Base-by-base conservation (phyloP, 2,329 filamentous ascomycete genomes). In the Atkinsonella hypoxylon region DNA sequence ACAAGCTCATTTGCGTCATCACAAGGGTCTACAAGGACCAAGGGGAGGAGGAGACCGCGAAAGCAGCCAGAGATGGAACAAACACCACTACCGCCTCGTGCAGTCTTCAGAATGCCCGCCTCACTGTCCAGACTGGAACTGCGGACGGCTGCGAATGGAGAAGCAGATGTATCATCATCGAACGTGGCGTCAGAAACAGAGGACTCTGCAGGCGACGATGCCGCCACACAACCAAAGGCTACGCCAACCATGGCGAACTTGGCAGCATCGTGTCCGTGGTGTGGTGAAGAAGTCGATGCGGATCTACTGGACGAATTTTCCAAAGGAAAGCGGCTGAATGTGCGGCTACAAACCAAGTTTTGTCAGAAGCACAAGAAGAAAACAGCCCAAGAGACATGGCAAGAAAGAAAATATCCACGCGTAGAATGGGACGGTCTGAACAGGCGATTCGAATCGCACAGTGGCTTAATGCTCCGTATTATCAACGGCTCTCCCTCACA, bases 361-460 rank as follows among this genome's bases (percentile, higher is more conserved):
- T 89, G 85, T 63, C 70, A 73, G 42, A 67, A 72, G 8, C 85
- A 89, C 68, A 79, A 77, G 58, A 74, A 70, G 52, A 67, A 70
- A 31, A 69, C 76, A 2, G 83, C 82, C 2, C 57, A 67, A 50
- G 65, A 70, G 8, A 63, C 63, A 3, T 79, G 76, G 68, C 59
- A 55, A 10, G 62, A 71, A 13, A 75, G 71, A 42, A 75, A 77
- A 0, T 93, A 91, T 62, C 89, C 89, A 0, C 63, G 67, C 0
- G 84, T 95, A 48, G 68, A 87, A 52, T 95, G 88, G 87, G 63
- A 67, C 1, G 60, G 56, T 0, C 71, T 94, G 22, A 73, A 80
- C 17, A 54, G 61, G 4, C 79, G 87, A 7, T 76, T 90, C 31
- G 62, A 68, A 4, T 60, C 65, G 5, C 77, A 88, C 62, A 73